These are phyloP conservation scores for Selenicereus undatus DNA, from an alignment of 148 eudicot genomes.

Conservation along the genomic window DNA sequence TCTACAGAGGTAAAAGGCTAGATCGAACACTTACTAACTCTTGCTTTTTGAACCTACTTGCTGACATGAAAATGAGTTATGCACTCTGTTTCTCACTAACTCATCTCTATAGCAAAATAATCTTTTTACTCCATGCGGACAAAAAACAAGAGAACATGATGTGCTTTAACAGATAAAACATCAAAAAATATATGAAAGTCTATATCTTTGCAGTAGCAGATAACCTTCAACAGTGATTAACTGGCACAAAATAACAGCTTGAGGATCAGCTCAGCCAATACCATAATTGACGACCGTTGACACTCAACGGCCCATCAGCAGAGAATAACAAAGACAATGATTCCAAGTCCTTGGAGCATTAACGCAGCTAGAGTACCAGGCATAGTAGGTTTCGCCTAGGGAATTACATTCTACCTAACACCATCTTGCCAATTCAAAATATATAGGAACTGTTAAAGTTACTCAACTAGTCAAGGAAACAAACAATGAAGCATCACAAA, in stretches of 20 bases:
- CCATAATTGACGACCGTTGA: background rate
- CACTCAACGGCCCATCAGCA: background rate
- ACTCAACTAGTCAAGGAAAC: background rate
- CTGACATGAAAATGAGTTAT: background rate
- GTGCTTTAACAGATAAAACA: background rate
- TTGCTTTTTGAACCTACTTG: background rate
- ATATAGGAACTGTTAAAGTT: background rate
- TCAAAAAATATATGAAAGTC: background rate
- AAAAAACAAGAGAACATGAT: background rate
- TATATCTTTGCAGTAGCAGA: background rate
- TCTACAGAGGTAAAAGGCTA: background rate
- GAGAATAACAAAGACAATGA: background rate
- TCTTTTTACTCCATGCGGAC: background rate
- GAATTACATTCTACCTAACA: no score
- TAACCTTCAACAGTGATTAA: background rate
- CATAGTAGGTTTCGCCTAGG: background rate
- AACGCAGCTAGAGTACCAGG: background rate
- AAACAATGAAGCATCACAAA: background rate
- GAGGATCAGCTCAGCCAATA: background rate
- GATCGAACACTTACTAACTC: background rate
- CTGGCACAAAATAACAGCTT: background rate
- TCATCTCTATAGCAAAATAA: background rate
- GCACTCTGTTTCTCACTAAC: background rate
- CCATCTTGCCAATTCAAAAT: background rate
- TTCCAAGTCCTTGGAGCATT: background rate